Percentiles rank a stretch among this genome's conserved stretches.
phyloP scores from a whole-genome alignment of 371 early-diverging fungal genomes.

The Actinomucor elegans region DNA sequence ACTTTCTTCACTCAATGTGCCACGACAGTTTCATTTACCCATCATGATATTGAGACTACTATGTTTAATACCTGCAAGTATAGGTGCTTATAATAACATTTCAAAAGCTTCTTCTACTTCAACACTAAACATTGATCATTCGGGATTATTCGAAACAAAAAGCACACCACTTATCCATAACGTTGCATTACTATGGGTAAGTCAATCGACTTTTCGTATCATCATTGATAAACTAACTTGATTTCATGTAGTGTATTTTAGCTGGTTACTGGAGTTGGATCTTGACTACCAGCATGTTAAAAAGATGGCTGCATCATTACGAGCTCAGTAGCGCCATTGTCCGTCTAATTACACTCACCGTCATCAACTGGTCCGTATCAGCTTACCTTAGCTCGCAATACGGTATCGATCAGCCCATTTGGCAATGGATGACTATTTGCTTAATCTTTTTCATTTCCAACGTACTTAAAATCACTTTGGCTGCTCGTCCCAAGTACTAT shows the following conservation, averaged over 20 bases:
- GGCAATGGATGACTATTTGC: conserved; percentile 65
- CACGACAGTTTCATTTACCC: conserved; percentile 40
- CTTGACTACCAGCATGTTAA: conserved; percentile 58
- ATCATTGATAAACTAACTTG: background rate
- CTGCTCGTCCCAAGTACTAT: conserved; percentile 29
- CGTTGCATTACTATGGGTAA: conserved; percentile 64
- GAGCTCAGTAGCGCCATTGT: conserved; percentile 60
- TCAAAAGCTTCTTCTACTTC: conserved; percentile 37
- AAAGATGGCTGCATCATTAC: conserved; percentile 62
- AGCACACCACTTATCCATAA: conserved; percentile 58
- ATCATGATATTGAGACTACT: conserved; percentile 38
- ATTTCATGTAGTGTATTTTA: conserved; percentile 45
- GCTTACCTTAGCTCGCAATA: conserved; percentile 53
- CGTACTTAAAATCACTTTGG: conserved; percentile 34
- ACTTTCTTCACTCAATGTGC: conserved; percentile 44
- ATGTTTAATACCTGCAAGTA: conserved; percentile 50
- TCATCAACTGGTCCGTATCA: conserved; percentile 61
- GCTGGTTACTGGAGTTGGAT: conserved; percentile 65
- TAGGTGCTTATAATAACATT: conserved; percentile 48
- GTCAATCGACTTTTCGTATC: background rate
- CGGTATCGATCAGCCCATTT: conserved; percentile 59
- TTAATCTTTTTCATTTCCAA: conserved; percentile 45
- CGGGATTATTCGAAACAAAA: conserved; percentile 50
- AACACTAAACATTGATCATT: conserved; percentile 36
- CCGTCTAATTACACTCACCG: conserved; percentile 58